Conservation (phyloP, 257 asterid species). For the Scutellaria minor region DNA sequence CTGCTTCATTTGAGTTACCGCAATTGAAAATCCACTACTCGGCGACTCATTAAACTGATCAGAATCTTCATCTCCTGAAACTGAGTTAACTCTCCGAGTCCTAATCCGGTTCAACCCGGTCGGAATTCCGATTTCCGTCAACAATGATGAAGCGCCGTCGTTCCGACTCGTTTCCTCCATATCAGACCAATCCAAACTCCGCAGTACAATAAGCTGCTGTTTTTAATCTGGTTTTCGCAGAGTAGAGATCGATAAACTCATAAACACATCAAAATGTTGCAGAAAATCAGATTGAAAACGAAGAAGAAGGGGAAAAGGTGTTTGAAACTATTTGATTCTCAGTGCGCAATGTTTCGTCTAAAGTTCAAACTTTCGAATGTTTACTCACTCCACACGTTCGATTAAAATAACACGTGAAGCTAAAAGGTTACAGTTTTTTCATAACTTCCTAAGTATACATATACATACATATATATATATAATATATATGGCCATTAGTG, state of each 20-base stretch:
- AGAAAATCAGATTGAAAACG: not conserved
- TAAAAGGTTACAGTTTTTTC: not conserved
- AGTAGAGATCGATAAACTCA: not conserved
- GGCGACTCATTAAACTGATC: constrained; percentile 63
- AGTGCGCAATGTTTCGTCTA: constrained; percentile 38
- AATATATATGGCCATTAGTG: not conserved
- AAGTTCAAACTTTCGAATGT: constrained; percentile 13
- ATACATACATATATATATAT: too few relatives aligned
- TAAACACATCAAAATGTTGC: constrained; percentile 10
- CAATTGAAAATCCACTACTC: constrained; percentile 43
- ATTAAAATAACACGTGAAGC: not conserved
- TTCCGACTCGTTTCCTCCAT: constrained; percentile 69
- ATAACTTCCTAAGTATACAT: too few relatives aligned
- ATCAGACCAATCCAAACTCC: constrained; percentile 25
- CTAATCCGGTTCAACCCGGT: constrained; percentile 89
- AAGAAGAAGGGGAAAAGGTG: not conserved
- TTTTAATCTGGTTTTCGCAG: not conserved
- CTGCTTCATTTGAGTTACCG: constrained; percentile 56
- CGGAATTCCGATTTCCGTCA: constrained; percentile 72
- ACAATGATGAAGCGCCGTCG: constrained; percentile 44
- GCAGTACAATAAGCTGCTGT: constrained; percentile 15
- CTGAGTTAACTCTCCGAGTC: constrained; percentile 64
- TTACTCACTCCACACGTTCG: not conserved
- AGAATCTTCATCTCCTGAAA: constrained; percentile 52
- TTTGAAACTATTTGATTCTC: constrained; percentile 29